Conservation (phyloP, 202 grass and related monocot genomes). For the Carex arenaria region DNA sequence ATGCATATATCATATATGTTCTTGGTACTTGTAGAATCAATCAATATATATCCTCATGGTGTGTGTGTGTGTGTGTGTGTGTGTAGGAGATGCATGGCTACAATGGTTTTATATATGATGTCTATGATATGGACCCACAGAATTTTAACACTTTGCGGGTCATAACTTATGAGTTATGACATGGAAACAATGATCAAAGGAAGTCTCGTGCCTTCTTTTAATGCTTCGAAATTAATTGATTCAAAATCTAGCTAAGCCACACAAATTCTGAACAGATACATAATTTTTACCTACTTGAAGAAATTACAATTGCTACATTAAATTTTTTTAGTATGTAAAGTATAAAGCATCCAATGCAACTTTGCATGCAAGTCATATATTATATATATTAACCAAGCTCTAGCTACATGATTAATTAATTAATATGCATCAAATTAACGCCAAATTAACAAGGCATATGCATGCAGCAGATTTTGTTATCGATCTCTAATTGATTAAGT, state of each 20-base stretch:
- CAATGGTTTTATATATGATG: neutral
- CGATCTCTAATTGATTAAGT: neutral
- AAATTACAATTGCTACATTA: neutral
- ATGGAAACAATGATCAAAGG: neutral
- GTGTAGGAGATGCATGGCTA: no score
- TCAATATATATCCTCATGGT: neutral
- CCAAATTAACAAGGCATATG: no score
- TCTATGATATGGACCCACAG: neutral
- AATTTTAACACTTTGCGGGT: neutral
- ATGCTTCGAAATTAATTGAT: neutral
- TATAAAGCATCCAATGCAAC: neutral
- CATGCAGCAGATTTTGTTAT: conserved; percentile 15
- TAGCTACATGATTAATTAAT: neutral
- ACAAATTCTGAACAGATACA: neutral
- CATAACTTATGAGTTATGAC: conserved; percentile 7
- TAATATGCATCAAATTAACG: neutral
- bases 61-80: no score
- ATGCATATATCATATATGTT: neutral
- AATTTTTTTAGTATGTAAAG: neutral
- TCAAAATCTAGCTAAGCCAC: neutral
- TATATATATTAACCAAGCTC: neutral
- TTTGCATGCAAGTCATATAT: neutral
- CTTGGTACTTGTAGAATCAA: neutral
- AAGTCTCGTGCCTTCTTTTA: neutral
- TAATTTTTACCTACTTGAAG: neutral